Base-by-base conservation (phyloP, 768 basidiomycete genomes). In the Serendipita sp. region DNA sequence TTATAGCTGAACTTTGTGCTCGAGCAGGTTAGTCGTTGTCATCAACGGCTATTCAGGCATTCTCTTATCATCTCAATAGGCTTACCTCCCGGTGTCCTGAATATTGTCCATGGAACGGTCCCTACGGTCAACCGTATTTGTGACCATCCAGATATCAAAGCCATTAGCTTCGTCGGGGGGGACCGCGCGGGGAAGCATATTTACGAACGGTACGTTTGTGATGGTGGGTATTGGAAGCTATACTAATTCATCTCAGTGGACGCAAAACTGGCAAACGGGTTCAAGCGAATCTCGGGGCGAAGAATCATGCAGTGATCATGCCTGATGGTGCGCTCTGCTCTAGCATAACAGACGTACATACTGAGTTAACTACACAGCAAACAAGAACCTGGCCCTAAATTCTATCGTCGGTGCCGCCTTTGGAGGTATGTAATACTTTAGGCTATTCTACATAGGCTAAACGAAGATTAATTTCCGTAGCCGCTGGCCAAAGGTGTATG, bases 401-500 rank as follows among this genome's bases (percentile, higher is more conserved):
- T 92, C 93, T 0, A 84, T 97, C 63, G 77, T 92, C 62, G 94
- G 94, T 13, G 93, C 94, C 46, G 94, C 92, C 3, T 97, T 96
- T 68, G 94, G 94, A 64, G 56, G 28, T 66, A 2, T 28, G 46
- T 1, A 45, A 63, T 53, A 60, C 65, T 35, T 68, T 45, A 74
- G 71, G 41, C 68, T 64, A 4, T 68, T 71, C 4, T 69, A 71
- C 18, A 72, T 72, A 32, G 34, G 18, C 24, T 15, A 28, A 28
- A 38, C 16, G 11, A 13, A 62, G 30, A 34, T 45, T 56, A 28
- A 24, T 24, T 1, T 44, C 24, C 24, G 3, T 51, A 45, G 95
- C 95, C 68, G 95, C 95, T 35, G 95, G 95, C 11, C 95, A 98
- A 73, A 83, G 96, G 65, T 98, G 94, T 76, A 97, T 96, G 94